A percentile compares a stretch with the other conserved stretches of the same genome.
These are phyloP conservation scores for Euphrasia arctica DNA, from an alignment of 305 asterid genomes.

Conservation along the genomic window DNA sequence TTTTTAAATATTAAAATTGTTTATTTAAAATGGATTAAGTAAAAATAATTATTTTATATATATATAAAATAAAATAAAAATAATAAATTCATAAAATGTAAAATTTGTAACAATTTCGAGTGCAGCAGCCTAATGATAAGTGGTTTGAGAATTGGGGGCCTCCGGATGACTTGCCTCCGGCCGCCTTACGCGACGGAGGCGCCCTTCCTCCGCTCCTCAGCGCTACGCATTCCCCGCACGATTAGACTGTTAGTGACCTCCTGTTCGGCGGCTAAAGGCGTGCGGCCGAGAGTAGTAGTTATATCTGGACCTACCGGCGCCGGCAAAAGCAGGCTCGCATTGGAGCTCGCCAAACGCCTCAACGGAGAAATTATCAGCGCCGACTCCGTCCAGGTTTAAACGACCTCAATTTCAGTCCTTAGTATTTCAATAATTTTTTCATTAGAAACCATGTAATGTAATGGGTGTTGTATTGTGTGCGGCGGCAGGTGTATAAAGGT, in stretches of 20 bases:
- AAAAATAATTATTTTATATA: too few species aligned
- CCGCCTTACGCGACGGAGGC: constrained; percentile 37
- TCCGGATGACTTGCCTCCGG: constrained; percentile 51
- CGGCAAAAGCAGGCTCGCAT: constrained; percentile 85
- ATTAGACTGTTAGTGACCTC: constrained; percentile 32
- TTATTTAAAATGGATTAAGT: too few species aligned
- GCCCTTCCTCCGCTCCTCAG: constrained; percentile 32
- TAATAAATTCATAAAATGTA: too few species aligned
- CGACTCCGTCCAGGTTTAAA: constrained; percentile 89
- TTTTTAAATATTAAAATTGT: too few species aligned
- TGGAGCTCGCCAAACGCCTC: constrained; percentile 82
- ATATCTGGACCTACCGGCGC: constrained; percentile 98
- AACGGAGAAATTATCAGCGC: constrained; percentile 95
- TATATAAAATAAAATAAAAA: too few species aligned
- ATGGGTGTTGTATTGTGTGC: constrained; percentile 18
- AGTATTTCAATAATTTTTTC: too few species aligned
- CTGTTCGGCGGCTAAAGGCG: constrained; percentile 37
- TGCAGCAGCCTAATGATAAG: constrained; percentile 28
- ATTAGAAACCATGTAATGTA: not conserved
- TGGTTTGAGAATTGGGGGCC: constrained; percentile 36
- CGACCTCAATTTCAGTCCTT: not conserved
- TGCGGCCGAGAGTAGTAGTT: constrained; percentile 64
- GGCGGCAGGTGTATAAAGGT: constrained; percentile 79
- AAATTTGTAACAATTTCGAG: not conserved
- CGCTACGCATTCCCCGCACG: constrained; percentile 21